Conservation (phyloP, 1,284 basidiomycete genomes). For the Tetrapyrgos nigripes region DNA sequence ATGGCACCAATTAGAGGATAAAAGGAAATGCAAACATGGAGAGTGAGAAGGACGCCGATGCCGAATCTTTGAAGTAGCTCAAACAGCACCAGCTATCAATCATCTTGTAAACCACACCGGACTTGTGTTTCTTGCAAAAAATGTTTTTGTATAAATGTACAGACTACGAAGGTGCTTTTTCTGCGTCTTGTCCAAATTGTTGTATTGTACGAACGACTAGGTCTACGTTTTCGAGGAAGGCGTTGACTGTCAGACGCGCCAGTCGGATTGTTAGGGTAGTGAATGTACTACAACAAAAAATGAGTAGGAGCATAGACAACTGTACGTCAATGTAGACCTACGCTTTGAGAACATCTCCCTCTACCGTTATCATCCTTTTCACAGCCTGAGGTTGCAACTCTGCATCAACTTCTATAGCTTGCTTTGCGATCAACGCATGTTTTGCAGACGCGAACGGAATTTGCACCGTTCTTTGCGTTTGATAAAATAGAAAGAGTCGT, state of each 20-base stretch:
- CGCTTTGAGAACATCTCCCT: conserved; percentile 75
- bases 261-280: conserved; percentile 81
- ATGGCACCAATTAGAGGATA: conserved; percentile 8
- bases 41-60: neutral
- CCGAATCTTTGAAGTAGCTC: no score
- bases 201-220: conserved; percentile 83
- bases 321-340: conserved; percentile 41
- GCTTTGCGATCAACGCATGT: conserved; percentile 81
- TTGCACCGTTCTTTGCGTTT: conserved; percentile 70
- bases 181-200: conserved; percentile 74
- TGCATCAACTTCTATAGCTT: conserved; percentile 84
- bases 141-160: neutral
- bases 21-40: neutral
- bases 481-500: conserved; percentile 14
- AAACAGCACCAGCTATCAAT: conserved; percentile 1
- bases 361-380: conserved; percentile 68
- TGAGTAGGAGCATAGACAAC: neutral
- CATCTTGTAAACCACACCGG: neutral
- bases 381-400: conserved; percentile 85
- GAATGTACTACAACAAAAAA: conserved; percentile 59
- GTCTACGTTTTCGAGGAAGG: conserved; percentile 88
- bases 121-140: conserved; percentile 3
- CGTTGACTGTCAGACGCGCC: conserved; percentile 83
- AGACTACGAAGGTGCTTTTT: conserved; percentile 24
- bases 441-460: conserved; percentile 78